Percentiles rank a stretch among this genome's conserved stretches.
Evolutionary conservation across 441 rosid species (phyloP).

Genomic region (Brassica balearica): DNA sequence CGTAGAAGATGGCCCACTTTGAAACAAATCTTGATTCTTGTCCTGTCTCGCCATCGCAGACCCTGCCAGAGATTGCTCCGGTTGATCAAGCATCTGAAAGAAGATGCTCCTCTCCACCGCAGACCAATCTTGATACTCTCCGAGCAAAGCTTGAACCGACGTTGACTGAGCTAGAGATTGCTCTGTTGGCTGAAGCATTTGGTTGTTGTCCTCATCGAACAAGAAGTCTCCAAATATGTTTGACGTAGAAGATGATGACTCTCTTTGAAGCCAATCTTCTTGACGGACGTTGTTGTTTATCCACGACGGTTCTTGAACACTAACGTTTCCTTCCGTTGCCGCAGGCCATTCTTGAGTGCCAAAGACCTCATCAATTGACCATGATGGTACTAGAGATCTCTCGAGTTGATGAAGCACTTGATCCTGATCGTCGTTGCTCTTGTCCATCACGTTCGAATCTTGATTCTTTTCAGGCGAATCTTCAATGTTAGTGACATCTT

Average conservation of each 20-base stretch:
- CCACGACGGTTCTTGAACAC: not conserved
- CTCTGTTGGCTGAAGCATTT: not conserved
- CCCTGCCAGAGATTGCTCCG: slow-evolving; percentile 37
- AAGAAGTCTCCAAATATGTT: slow-evolving; percentile 2
- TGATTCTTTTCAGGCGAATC: slow-evolving; percentile 14
- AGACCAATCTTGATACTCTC: not conserved
- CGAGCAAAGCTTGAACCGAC: not conserved
- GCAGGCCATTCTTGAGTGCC: not conserved
- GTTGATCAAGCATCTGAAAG: not conserved
- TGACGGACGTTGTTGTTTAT: not conserved
- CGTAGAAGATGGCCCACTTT: not conserved
- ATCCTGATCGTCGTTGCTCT: not conserved
- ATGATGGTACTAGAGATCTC: not conserved
- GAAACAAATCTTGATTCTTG: not conserved
- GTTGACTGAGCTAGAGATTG: not conserved
- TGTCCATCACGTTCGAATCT: slow-evolving; percentile 9
- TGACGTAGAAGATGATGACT: not conserved
- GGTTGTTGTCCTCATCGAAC: slow-evolving; percentile 9
- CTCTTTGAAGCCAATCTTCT: not conserved
- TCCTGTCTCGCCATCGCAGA: not conserved
- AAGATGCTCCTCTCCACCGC: not conserved
- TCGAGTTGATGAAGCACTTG: not conserved
- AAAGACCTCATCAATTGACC: not conserved
- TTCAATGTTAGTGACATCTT: slow-evolving; percentile 27
- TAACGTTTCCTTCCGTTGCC: not conserved